Conservation (phyloP, 1,284 basidiomycete genomes). For the Vanrija sp. region DNA sequence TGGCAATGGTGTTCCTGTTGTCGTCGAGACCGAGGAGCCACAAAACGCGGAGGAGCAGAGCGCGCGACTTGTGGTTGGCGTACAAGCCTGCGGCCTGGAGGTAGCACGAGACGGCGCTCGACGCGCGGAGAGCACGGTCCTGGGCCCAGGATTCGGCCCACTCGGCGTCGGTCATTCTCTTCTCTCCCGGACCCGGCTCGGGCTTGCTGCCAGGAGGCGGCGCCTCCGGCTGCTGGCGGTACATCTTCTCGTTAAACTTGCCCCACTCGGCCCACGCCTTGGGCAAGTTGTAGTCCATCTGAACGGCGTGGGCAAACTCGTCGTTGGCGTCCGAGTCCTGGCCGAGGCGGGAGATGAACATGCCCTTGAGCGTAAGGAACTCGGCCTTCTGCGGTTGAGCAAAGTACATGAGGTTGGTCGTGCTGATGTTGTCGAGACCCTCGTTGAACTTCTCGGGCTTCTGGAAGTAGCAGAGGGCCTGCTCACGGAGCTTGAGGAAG, state of each 20-base stretch:
- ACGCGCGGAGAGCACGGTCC: conserved; percentile 63
- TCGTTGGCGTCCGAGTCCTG: conserved; percentile 87
- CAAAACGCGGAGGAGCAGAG: conserved; percentile 83
- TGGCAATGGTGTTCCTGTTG: conserved; percentile 62
- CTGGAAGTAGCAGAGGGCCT: conserved; percentile 98
- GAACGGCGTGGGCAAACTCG: conserved; percentile 91
- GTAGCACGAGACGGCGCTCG: conserved; percentile 94
- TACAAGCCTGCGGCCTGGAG: conserved; percentile 95
- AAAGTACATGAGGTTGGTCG: conserved; percentile 99
- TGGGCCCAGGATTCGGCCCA: conserved; percentile 42
- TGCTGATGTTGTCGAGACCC: conserved; percentile 97
- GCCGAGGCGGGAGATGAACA: conserved; percentile 90
- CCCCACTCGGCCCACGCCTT: conserved; percentile 99
- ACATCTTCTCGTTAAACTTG: conserved; percentile 86
- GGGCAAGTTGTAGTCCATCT: conserved; percentile 89
- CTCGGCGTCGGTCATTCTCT: conserved; percentile 61
- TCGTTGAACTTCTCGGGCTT: conserved; percentile 88
- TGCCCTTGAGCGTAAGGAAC: conserved; percentile 98
- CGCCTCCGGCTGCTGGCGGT: conserved; percentile 53
- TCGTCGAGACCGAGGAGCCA: conserved; percentile 98
- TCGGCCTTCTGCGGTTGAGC: conserved; percentile 92
- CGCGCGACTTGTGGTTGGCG: conserved; percentile 90
- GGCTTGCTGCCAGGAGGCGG: conserved; percentile 32
- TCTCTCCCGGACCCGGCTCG: conserved; percentile 55
- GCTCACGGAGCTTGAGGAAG: conserved; percentile 96